A percentile compares a stretch with the other conserved stretches of the same genome.
Evolutionary conservation across 1,284 basidiomycete genomes (phyloP).

Genomic region (Cutaneotrichosporon daszewskae): DNA sequence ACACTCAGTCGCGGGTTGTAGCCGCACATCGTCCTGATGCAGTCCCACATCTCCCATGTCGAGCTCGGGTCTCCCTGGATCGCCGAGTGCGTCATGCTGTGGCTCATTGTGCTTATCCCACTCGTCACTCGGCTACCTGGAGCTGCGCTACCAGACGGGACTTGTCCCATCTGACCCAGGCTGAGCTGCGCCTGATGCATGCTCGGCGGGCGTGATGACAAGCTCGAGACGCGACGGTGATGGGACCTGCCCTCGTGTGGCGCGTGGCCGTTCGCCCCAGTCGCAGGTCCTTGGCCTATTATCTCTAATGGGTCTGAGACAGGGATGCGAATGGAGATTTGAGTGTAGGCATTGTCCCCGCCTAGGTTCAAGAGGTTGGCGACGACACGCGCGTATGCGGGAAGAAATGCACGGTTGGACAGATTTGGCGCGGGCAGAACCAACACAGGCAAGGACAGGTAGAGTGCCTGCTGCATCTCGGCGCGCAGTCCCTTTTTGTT

Average conservation of each 20-base stretch:
- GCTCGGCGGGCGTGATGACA: slow-evolving; percentile 35
- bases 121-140: slow-evolving; percentile 6
- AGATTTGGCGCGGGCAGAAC: slow-evolving; percentile 76
- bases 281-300: slow-evolving; percentile 32
- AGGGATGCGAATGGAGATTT: slow-evolving; percentile 74
- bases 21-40: slow-evolving; percentile 78
- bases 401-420: slow-evolving; percentile 71
- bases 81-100: slow-evolving; percentile 11
- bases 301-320: slow-evolving; percentile 59
- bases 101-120: slow-evolving; percentile 1
- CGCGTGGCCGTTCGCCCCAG: slow-evolving; percentile 1
- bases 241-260: neutral
- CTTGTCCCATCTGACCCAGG: slow-evolving; percentile 14
- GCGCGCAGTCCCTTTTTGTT: slow-evolving; percentile 73
- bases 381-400: slow-evolving; percentile 88
- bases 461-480: slow-evolving; percentile 87
- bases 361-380: slow-evolving; percentile 66
- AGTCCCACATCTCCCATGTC: slow-evolving; percentile 98
- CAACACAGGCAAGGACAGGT: slow-evolving; percentile 76
- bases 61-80: slow-evolving; percentile 61
- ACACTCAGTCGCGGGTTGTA: slow-evolving; percentile 76
- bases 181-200: slow-evolving; percentile 36
- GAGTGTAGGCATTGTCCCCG: slow-evolving; percentile 53
- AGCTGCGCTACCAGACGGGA: neutral
- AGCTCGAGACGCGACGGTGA: slow-evolving; percentile 41